A percentile compares a stretch with the other conserved stretches of the same genome.
These are phyloP conservation scores for Dactylonectria macrodidyma DNA, from an alignment of 2,329 filamentous ascomycete genomes.

Conservation along the genomic window DNA sequence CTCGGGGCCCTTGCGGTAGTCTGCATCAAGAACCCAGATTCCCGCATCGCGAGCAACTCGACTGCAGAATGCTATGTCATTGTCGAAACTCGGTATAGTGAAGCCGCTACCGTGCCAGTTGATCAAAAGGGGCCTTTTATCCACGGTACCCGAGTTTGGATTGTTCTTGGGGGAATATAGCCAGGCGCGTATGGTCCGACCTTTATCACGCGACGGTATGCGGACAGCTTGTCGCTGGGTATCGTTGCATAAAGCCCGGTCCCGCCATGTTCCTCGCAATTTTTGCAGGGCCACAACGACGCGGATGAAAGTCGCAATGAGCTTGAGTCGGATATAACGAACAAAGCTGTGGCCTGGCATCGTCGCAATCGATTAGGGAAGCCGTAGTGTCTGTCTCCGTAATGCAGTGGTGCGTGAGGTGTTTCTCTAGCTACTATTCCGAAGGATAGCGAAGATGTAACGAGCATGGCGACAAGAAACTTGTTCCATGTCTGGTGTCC, in stretches of 20 bases:
- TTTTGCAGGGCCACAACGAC: neutral
- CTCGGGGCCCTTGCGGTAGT: constrained; percentile 31
- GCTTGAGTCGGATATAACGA: constrained; percentile 19
- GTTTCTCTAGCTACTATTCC: too few relatives aligned
- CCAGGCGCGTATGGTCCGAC: constrained; percentile 14
- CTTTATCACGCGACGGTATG: constrained; percentile 27
- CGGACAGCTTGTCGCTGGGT: constrained; percentile 7
- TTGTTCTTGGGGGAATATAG: constrained; percentile 7
- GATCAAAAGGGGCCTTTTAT: constrained; percentile 22
- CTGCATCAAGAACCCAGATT: constrained; percentile 18
- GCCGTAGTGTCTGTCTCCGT: too few relatives aligned
- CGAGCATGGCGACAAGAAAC: too few relatives aligned
- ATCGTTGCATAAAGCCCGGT: neutral
- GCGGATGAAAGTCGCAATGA: constrained; percentile 15
- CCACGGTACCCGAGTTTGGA: neutral
- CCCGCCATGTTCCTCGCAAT: neutral
- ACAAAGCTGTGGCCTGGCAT: constrained; percentile 22
- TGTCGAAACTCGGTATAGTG: constrained; percentile 11
- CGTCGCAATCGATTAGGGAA: too few relatives aligned
- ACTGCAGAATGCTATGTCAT: constrained; percentile 23
- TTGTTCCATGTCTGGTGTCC: too few relatives aligned
- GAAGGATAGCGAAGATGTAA: too few relatives aligned
- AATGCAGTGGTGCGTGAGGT: too few relatives aligned
- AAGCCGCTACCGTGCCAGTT: constrained; percentile 35
- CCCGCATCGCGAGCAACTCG: constrained; percentile 17